Conservation (phyloP, 257 asterid species). For the Ehretia macrophylla region DNA sequence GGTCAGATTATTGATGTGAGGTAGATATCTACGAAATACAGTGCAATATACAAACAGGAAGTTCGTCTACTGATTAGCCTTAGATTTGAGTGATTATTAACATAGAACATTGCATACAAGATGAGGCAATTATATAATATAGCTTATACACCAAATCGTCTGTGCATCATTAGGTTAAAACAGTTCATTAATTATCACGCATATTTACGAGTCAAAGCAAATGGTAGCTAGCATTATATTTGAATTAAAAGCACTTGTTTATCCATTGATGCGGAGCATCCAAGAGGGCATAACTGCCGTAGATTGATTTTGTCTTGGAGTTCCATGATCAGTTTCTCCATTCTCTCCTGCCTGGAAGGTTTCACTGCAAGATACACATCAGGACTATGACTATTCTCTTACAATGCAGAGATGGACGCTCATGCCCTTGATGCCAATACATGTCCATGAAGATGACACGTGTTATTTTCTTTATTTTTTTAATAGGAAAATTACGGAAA, state of each 20-base stretch:
- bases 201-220: not conserved
- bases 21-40: too few species aligned
- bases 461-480: too few species aligned
- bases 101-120: not conserved
- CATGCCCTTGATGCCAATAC: too few species aligned
- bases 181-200: too few species aligned
- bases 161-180: not conserved
- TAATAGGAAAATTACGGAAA: too few species aligned
- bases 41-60: too few species aligned
- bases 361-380: constrained; percentile 28
- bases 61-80: too few species aligned
- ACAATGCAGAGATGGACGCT: too few species aligned
- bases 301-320: constrained; percentile 29
- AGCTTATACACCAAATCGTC: not conserved
- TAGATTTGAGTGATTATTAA: not conserved
- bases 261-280: constrained; percentile 25
- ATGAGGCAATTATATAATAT: not conserved
- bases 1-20: too few species aligned
- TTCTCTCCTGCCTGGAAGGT: constrained; percentile 28
- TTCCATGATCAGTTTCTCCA: constrained; percentile 37
- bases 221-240: too few species aligned
- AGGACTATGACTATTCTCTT: not conserved
- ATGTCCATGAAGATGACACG: too few species aligned
- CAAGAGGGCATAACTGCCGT: constrained; percentile 37
- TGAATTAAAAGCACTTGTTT: not conserved